Conservation (phyloP, 208 protist species). For the Trypanosoma mega region DNA sequence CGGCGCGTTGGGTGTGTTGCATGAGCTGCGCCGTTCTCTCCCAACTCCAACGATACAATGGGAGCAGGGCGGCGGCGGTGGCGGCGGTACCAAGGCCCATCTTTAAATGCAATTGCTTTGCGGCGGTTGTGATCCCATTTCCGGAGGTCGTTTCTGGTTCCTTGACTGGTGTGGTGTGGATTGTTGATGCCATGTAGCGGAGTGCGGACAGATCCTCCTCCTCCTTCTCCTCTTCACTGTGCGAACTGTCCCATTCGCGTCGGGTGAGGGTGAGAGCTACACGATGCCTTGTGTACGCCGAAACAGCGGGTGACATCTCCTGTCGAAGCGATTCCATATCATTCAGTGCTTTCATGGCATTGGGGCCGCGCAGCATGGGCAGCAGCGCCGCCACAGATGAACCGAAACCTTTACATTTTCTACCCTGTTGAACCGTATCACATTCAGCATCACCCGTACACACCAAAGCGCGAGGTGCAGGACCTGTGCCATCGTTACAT, state of each 20-base stretch:
- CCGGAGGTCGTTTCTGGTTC: neutral
- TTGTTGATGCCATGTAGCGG: too few species aligned
- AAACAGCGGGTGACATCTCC: constrained; percentile 9
- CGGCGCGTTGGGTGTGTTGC: constrained; percentile 33
- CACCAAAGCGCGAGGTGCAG: too few species aligned
- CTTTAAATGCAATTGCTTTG: constrained; percentile 20
- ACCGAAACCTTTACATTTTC: constrained; percentile 17
- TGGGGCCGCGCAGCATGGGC: neutral
- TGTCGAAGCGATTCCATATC: constrained; percentile 7
- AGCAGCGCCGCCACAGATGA: neutral
- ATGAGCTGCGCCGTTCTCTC: constrained; percentile 36
- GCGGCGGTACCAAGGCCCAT: constrained; percentile 29
- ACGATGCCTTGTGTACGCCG: constrained; percentile 10
- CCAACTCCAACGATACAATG: constrained; percentile 33
- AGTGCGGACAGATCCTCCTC: constrained; percentile 10
- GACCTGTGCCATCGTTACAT: too few species aligned
- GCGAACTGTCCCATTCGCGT: neutral
- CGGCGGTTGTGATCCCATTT: neutral
- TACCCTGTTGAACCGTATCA: too few species aligned
- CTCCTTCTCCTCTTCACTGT: neutral
- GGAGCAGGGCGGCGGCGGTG: constrained; percentile 40
- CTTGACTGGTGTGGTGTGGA: neutral
- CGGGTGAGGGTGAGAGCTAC: constrained; percentile 10
- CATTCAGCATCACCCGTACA: too few species aligned
- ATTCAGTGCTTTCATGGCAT: neutral